Base-by-base conservation (phyloP, 2,329 filamentous ascomycete genomes). In the Thyridium curvatum region DNA sequence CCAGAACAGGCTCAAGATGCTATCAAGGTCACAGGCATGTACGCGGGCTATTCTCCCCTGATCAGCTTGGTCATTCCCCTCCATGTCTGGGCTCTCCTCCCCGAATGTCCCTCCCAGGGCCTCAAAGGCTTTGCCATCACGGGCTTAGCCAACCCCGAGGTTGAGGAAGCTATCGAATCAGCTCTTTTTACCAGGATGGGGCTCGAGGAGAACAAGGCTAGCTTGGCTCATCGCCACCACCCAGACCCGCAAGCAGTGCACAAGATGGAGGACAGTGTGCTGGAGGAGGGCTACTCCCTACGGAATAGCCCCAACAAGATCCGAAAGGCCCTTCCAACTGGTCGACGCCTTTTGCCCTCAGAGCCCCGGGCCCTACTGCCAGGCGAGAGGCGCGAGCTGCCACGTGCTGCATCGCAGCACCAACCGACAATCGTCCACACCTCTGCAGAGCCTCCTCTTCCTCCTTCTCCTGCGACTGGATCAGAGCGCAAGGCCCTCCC, bases 261-360 rank as follows among this genome's bases (percentile, higher is more conserved):
- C 6, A 26, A 26, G 21, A 10, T 26, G 21, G 21, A 26, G 21
- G 21, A 26, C 8, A 18, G 26, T 13, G 40, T 31, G 2, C 13
- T 18, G 6, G 18, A 38, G 4, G 35, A 21, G 13, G 17, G 29
- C n/a, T 42, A 32, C 29, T 16, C 37, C 4, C 16, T 37, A 17
- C 35, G 33, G 4, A 21, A 14, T 7, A 29, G 37, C 2, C 42
- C 37, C 12, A 45, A 43, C 29, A 38, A 42, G 18, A 32, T 29
- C 2, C 36, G 47, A 4, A 49, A 49, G 18, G 47, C 47, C 0
- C 28, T 49, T 14, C 47, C 47, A 2, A 47, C 45, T 2, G 47
- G 45, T 26, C 35, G 47, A 8, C 47, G 41, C n/a, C 18, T 45
- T 1, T 32, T 48, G n/a, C 42, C 43, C 5, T 43, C 44, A 2